Evolutionary conservation across 345 rosid genomes (phyloP).

Genomic region (Euphorbia peplus): DNA sequence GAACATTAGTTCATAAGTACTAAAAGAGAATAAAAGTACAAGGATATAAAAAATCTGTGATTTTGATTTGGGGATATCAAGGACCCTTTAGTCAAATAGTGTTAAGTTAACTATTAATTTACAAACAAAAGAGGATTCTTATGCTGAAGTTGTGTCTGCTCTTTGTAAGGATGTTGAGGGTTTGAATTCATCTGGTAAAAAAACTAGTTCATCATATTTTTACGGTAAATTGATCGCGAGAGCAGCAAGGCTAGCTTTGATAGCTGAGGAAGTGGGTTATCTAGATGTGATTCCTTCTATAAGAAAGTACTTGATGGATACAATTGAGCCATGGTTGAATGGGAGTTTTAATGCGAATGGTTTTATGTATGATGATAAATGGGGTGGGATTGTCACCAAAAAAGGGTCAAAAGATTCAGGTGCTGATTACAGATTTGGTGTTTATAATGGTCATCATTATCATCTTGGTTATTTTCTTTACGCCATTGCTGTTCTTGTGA

Average conservation of each 20-base stretch:
- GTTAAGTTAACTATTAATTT: too few species aligned
- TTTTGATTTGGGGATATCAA: too few species aligned
- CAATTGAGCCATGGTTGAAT: slow-evolving; percentile 84
- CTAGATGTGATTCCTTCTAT: slow-evolving; percentile 66
- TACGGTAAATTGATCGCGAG: slow-evolving; percentile 80
- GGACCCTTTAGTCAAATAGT: too few species aligned
- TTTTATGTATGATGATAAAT: slow-evolving; percentile 66
- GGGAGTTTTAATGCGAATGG: slow-evolving; percentile 74
- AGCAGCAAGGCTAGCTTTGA: slow-evolving; percentile 84
- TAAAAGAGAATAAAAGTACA: too few species aligned
- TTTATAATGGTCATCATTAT: slow-evolving; percentile 76
- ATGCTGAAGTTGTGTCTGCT: slow-evolving; percentile 57
- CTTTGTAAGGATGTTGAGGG: slow-evolving; percentile 63
- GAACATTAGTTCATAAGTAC: too few species aligned
- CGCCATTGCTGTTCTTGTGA: slow-evolving; percentile 78
- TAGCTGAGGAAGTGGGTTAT: slow-evolving; percentile 72
- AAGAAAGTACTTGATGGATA: slow-evolving; percentile 59
- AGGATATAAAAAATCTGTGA: too few species aligned
- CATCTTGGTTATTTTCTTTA: slow-evolving; percentile 90
- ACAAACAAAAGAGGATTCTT: slow-evolving; percentile 41
- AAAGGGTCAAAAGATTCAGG: slow-evolving; percentile 61
- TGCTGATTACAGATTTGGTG: slow-evolving; percentile 83
- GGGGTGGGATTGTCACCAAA: slow-evolving; percentile 86
- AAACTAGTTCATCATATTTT: slow-evolving; percentile 64
- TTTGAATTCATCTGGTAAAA: slow-evolving; percentile 42